Percentiles rank a stretch among this genome's conserved stretches.
phyloP scores from a whole-genome alignment of 805 yeast species.

The Candida verbasci region DNA sequence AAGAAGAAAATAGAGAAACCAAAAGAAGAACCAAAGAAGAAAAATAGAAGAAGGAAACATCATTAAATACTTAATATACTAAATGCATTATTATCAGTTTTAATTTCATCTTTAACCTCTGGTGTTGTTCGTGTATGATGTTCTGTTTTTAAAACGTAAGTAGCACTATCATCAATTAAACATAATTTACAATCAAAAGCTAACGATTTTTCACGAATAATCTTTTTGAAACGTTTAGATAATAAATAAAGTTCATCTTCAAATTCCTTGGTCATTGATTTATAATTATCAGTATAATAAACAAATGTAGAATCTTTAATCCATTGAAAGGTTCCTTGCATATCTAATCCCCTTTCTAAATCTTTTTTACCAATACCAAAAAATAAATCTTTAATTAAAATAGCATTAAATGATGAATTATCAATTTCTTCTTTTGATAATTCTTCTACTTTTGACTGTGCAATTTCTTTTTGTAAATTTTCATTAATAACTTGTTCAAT shows the following conservation, averaged over 20 bases:
- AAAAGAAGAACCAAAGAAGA: conserved; percentile 10
- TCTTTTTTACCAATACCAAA: conserved; percentile 49
- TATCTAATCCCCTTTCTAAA: conserved; percentile 28
- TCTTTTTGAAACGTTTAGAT: conserved; percentile 27
- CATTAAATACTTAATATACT: conserved; percentile 12
- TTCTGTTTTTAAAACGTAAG: conserved; percentile 16
- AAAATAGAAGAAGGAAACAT: conserved; percentile 19
- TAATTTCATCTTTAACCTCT: neutral
- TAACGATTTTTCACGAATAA: conserved; percentile 35
- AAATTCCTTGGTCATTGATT: conserved; percentile 29
- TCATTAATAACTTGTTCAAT: conserved; percentile 41
- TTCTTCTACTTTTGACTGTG: conserved; percentile 17
- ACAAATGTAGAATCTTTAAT: conserved; percentile 38
- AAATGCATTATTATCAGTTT: too few species aligned
- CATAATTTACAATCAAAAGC: conserved; percentile 50
- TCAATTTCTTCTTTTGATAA: conserved; percentile 19
- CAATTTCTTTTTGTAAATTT: conserved; percentile 18
- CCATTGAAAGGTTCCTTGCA: conserved; percentile 29
- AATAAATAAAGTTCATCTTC: conserved; percentile 42
- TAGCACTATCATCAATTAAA: conserved; percentile 29
- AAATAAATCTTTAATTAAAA: conserved; percentile 49
- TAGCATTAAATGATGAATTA: conserved; percentile 45
- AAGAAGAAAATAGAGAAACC: conserved; percentile 47
- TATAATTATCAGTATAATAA: conserved; percentile 30
- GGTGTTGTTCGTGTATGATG: conserved; percentile 2